Conservation (phyloP, 1,284 basidiomycete genomes). For the Tilletia walkeri region DNA sequence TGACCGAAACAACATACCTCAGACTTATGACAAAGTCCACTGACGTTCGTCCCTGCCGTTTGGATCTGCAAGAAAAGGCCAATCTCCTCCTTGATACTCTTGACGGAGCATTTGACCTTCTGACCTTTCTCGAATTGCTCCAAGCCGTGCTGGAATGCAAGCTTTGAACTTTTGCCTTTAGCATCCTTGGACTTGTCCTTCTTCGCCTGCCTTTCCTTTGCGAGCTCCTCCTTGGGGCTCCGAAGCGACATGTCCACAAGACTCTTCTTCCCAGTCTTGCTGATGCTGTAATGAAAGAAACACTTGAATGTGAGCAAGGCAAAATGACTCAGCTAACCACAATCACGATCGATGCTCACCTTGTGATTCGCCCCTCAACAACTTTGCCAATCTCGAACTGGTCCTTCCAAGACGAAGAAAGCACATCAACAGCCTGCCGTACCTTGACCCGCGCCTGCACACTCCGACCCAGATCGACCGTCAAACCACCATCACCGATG, state of each 20-base stretch:
- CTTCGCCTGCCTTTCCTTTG: slow-evolving; percentile 44
- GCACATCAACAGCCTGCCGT: slow-evolving; percentile 71
- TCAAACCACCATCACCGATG: slow-evolving; percentile 82
- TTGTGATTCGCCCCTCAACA: slow-evolving; percentile 78
- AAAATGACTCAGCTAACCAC: no score
- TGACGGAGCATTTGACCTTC: slow-evolving; percentile 54
- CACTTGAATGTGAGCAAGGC: slow-evolving; percentile 20
- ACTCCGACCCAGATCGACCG: slow-evolving; percentile 77
- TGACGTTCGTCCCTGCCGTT: slow-evolving; percentile 76
- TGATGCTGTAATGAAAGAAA: slow-evolving; percentile 21
- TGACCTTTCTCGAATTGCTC: slow-evolving; percentile 53
- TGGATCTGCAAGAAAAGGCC: slow-evolving; percentile 77
- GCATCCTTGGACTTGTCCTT: slow-evolving; percentile 54
- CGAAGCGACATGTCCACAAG: slow-evolving; percentile 82
- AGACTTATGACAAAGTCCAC: slow-evolving; percentile 90
- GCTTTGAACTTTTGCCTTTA: slow-evolving; percentile 57
- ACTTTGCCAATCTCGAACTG: slow-evolving; percentile 78
- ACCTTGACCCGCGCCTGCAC: slow-evolving; percentile 91
- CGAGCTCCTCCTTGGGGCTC: slow-evolving; percentile 55
- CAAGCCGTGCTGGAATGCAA: slow-evolving; percentile 16
- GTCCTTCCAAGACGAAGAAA: slow-evolving; percentile 90
- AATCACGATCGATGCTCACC: slow-evolving; percentile 58
- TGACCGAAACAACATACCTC: slow-evolving; percentile 56
- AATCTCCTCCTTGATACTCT: slow-evolving; percentile 69
- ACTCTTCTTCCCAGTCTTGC: slow-evolving; percentile 63